Conservation (phyloP, 306 rosid species). For the Medicago lupulina region DNA sequence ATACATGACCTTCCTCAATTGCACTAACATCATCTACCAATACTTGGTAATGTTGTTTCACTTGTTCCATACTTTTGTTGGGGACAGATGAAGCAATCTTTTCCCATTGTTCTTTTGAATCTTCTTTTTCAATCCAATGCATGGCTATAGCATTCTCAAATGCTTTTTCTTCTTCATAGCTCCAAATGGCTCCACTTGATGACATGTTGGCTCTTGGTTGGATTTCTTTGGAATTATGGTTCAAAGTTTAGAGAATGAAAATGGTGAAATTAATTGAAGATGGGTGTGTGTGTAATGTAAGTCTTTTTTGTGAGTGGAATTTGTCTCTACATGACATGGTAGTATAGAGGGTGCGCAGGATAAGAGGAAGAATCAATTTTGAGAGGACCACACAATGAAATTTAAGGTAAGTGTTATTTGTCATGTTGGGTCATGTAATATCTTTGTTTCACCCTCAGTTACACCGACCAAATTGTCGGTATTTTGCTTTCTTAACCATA, state of each 20-base stretch:
- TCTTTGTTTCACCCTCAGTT: constrained; percentile 33
- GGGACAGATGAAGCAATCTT: constrained; percentile 82
- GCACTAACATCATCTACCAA: constrained; percentile 79
- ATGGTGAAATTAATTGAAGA: constrained; percentile 37
- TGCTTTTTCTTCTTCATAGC: constrained; percentile 86
- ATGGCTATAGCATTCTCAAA: constrained; percentile 89
- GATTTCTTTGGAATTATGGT: constrained; percentile 42
- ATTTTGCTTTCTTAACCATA: constrained; percentile 30
- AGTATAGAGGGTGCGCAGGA: constrained; percentile 68
- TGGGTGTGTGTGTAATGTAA: constrained; percentile 34
- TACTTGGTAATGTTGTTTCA: constrained; percentile 75
- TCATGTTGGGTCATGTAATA: constrained; percentile 50
- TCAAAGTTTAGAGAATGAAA: constrained; percentile 42
- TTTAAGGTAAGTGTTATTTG: constrained; percentile 79
- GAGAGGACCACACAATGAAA: constrained; percentile 86
- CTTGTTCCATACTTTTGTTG: constrained; percentile 68
- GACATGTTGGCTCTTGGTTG: constrained; percentile 65
- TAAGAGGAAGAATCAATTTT: constrained; percentile 54
- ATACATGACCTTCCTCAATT: constrained; percentile 76
- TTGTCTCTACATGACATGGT: constrained; percentile 50
- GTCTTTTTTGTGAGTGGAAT: constrained; percentile 37
- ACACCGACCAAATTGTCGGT: constrained; percentile 24
- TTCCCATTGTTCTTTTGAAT: constrained; percentile 75
- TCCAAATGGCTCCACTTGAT: constrained; percentile 72
- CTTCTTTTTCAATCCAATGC: constrained; percentile 69